These are phyloP conservation scores for Thermothielavioides terrestris DNA, from an alignment of 495 filamentous ascomycete species.

Conservation along the genomic window DNA sequence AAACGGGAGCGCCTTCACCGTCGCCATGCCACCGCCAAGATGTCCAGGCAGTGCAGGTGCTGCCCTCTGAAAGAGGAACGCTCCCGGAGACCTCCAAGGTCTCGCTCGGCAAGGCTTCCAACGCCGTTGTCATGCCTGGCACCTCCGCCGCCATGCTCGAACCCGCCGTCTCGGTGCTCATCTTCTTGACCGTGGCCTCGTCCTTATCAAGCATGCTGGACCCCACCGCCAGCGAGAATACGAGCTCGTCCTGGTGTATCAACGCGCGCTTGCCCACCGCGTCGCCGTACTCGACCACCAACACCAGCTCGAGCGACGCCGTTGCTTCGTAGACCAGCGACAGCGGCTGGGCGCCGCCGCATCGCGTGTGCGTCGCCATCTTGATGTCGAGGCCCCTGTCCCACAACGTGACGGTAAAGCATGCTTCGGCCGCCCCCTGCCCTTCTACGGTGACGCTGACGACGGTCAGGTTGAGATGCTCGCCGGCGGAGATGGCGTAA, in stretches of 20 bases:
- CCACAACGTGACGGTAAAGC: constrained; percentile 4
- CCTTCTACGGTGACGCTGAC: background rate
- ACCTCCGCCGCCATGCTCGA: background rate
- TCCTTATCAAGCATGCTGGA: constrained; percentile 7
- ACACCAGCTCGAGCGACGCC: background rate
- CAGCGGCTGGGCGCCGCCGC: constrained; percentile 9
- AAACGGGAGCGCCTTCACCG: no score
- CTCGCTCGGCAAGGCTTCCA: background rate
- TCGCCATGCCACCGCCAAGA: no score
- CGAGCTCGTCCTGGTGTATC: constrained; percentile 3
- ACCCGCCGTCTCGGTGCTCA: background rate
- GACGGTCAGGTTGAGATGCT: constrained; percentile 13
- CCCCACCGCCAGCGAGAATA: constrained; percentile 2
- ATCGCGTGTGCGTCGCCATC: background rate
- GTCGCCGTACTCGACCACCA: constrained; percentile 4
- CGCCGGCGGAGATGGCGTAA: constrained; percentile 9
- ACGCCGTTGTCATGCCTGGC: background rate
- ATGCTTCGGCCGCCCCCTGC: background rate
- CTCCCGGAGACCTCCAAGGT: constrained; percentile 1
- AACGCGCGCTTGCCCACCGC: constrained; percentile 12
- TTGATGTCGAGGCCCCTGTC: background rate
- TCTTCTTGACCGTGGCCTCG: background rate
- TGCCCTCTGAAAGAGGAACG: background rate
- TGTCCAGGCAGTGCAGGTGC: background rate
- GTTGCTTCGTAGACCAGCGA: background rate